Conservation (phyloP, 352 stramenopile genomes). For the Phytophthora pistaciae region DNA sequence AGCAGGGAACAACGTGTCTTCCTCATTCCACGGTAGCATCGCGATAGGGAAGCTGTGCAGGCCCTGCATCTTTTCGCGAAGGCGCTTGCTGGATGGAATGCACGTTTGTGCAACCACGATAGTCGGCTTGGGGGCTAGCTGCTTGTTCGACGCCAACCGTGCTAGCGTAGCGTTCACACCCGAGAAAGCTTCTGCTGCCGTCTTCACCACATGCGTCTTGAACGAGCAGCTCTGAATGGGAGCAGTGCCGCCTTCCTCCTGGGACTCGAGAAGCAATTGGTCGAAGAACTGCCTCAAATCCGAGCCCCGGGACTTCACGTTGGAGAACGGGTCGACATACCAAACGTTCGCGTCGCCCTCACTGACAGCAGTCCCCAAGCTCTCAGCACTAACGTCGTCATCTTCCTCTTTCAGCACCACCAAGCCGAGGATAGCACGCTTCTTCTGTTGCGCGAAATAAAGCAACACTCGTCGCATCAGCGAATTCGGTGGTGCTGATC, state of each 20-base stretch:
- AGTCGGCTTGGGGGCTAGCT: slow-evolving; percentile 64
- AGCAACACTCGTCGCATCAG: slow-evolving; percentile 68
- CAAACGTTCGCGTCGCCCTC: slow-evolving; percentile 66
- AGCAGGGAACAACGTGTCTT: slow-evolving; percentile 86
- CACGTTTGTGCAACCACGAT: slow-evolving; percentile 91
- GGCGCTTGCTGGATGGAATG: slow-evolving; percentile 62
- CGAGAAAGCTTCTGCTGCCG: slow-evolving; percentile 80
- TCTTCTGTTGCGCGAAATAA: slow-evolving; percentile 80
- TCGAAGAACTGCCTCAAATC: slow-evolving; percentile 69
- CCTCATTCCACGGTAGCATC: slow-evolving; percentile 84
- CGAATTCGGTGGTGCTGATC: slow-evolving; percentile 17
- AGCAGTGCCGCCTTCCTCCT: slow-evolving; percentile 33
- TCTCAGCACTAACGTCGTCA: slow-evolving; percentile 21
- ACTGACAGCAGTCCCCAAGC: slow-evolving; percentile 15
- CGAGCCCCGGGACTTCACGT: slow-evolving; percentile 51
- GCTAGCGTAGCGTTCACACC: slow-evolving; percentile 90
- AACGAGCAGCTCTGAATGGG: slow-evolving; percentile 66
- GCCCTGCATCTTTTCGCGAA: slow-evolving; percentile 86
- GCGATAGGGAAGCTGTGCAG: slow-evolving; percentile 95
- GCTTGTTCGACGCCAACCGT: slow-evolving; percentile 86
- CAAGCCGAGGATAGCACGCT: slow-evolving; percentile 64
- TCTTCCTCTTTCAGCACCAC: slow-evolving; percentile 56
- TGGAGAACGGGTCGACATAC: slow-evolving; percentile 78
- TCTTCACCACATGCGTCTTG: slow-evolving; percentile 81
- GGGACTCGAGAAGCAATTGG: slow-evolving; percentile 52